Base-by-base conservation (phyloP, 345 rosid species). In the Linum usitatissimum region DNA sequence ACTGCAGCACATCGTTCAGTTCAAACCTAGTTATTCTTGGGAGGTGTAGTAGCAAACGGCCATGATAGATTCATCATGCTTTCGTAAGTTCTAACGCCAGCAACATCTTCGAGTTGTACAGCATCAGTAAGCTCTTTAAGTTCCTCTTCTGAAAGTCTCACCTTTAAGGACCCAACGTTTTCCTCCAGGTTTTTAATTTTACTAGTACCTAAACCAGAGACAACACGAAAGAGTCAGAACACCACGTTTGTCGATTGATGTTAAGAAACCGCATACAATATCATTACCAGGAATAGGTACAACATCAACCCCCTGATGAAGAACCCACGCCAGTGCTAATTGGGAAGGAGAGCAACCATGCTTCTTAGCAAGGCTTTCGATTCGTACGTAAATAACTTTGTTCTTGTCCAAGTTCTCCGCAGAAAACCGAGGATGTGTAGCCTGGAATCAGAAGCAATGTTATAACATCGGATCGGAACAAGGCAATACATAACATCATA, bases 311-410 rank as follows among this genome's bases (percentile, higher is more conserved):
- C 79, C 82, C 65, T 77, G 84, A 34, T 69, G 66, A 18, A 84
- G 78, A 72, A 84, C 28, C 88, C 86, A 84, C 10, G 88, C 84
- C 18, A 84, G 69, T 18, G 84, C 82, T 8, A 77, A 70, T 67
- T 81, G 86, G 53, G 78, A 73, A 18, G 82, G 72, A 45, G 81
- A 39, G 59, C 88, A 81, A 30, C 67, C 69, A 59, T 67, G 77
- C 74, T 76, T 81, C 70, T 69, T 66, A 0, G 81, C 72, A 13
- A 72, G 77, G 23, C 61, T 73, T 60, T 68, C 82, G 2, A 79
- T 10, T 42, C 77, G 70, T n/a, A 17, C 15, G 49, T 77, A 84
- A 19, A 77, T 69, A 31, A 4, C 57, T 59, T 71, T 84, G 74
- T 84, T 84, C 69, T 67, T 74, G 1, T 79, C 71, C 65, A 81